A percentile compares a stretch with the other conserved stretches of the same genome.
Conservation (phyloP, 176 grass and related monocot genomes). For the Bolboschoenus planiculmis region DNA sequence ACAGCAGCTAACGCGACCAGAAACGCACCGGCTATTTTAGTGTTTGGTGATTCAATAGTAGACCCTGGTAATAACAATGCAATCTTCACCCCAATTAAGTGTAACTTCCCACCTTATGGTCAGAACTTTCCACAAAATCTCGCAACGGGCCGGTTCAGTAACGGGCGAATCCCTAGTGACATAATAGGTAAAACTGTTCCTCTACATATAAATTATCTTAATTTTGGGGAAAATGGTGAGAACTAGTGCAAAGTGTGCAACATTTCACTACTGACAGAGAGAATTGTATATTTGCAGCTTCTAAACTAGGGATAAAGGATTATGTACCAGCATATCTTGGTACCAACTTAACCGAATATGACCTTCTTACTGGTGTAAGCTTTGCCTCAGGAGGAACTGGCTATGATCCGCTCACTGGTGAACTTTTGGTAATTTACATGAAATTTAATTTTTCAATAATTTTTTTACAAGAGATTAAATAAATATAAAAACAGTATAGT, state of each 20-base stretch:
- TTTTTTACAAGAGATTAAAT: not conserved
- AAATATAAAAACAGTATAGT: not conserved
- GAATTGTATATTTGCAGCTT: conserved; percentile 32
- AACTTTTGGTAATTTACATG: conserved; percentile 38
- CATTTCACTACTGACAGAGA: not conserved
- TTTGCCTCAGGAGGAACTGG: conserved; percentile 77
- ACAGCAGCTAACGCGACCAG: not conserved
- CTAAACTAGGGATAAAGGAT: conserved; percentile 54
- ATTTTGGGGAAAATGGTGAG: not conserved
- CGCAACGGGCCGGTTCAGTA: conserved; percentile 76
- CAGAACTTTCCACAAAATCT: conserved; percentile 51
- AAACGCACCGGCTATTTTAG: conserved; percentile 40
- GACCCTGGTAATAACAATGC: conserved; percentile 83
- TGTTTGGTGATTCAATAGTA: conserved; percentile 71
- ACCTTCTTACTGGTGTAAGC: conserved; percentile 82
- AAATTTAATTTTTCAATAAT: not conserved
- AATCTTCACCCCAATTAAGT: conserved; percentile 29
- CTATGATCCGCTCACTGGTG: conserved; percentile 64
- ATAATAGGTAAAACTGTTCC: conserved; percentile 38
- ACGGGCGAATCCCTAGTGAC: conserved; percentile 59
- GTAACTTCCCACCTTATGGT: conserved; percentile 63
- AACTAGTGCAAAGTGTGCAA: not conserved
- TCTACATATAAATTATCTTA: not conserved
- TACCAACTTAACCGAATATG: conserved; percentile 47
- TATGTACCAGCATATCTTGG: conserved; percentile 70